These are phyloP conservation scores for Achaetomiella virescens DNA, from an alignment of 495 filamentous ascomycete genomes.

Conservation along the genomic window DNA sequence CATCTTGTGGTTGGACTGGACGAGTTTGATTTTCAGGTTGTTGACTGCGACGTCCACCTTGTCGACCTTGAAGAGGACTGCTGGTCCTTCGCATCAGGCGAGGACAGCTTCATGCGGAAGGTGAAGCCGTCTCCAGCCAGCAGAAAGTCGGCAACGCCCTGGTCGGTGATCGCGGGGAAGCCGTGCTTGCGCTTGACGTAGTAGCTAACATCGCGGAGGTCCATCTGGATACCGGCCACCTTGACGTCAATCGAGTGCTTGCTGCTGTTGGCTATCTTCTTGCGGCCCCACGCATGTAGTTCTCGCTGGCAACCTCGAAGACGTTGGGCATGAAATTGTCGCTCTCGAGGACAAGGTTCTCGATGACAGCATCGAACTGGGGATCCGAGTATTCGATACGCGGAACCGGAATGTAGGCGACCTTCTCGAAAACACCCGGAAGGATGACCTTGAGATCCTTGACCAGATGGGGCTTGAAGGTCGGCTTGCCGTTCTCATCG, in stretches of 20 bases:
- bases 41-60: conserved; percentile 79
- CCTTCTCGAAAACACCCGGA: conserved; percentile 74
- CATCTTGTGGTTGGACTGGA: conserved; percentile 90
- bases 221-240: conserved; percentile 84
- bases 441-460: conserved; percentile 88
- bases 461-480: conserved; percentile 86
- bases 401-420: conserved; percentile 89
- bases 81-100: conserved; percentile 66
- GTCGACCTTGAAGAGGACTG: conserved; percentile 92
- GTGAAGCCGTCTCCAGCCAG: conserved; percentile 81
- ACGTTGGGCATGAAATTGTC: conserved; percentile 97
- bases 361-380: conserved; percentile 78
- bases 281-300: conserved; percentile 96
- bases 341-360: conserved; percentile 91
- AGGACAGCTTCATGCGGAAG: conserved; percentile 87
- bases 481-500: conserved; percentile 67
- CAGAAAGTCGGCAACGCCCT: conserved; percentile 83
- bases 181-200: conserved; percentile 95
- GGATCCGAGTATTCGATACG: conserved; percentile 89
- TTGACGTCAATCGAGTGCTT: conserved; percentile 79
- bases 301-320: conserved; percentile 83
- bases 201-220: conserved; percentile 83
- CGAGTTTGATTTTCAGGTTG: conserved; percentile 81
- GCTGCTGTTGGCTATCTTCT: conserved; percentile 64
- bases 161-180: conserved; percentile 85